Conservation (phyloP, 1,284 basidiomycete species). For the Rhodofomes roseus region DNA sequence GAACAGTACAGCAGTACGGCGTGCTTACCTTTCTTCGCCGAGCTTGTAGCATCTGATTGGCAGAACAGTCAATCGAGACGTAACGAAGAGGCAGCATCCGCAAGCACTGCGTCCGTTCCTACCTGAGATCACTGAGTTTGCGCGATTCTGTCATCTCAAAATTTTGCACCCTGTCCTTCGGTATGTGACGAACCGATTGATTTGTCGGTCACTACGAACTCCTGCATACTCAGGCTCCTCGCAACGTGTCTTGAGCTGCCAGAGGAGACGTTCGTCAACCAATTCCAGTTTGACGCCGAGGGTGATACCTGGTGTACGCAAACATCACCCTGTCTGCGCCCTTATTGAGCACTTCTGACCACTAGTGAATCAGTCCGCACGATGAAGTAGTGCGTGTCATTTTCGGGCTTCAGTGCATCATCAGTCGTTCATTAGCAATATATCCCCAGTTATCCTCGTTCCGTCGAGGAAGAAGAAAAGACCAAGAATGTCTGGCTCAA, state of each 20-base stretch:
- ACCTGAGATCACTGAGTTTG: slow-evolving; percentile 53
- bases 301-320: slow-evolving; percentile 27
- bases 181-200: too few relatives aligned
- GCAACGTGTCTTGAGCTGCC: slow-evolving; percentile 31
- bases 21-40: too few relatives aligned
- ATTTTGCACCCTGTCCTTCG: slow-evolving; percentile 50
- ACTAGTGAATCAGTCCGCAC: slow-evolving; percentile 23
- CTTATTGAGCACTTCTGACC: not conserved
- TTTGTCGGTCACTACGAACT: too few relatives aligned
- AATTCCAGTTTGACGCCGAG: slow-evolving; percentile 24
- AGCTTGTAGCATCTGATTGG: too few relatives aligned
- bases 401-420: too few relatives aligned
- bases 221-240: slow-evolving; percentile 50
- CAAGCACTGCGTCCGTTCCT: slow-evolving; percentile 48
- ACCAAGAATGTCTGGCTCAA: slow-evolving; percentile 58
- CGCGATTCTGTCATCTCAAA: slow-evolving; percentile 46
- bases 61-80: slow-evolving; percentile 43
- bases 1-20: slow-evolving; percentile 58
- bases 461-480: slow-evolving; percentile 45
- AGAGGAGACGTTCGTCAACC: slow-evolving; percentile 29
- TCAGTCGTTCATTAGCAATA: not conserved
- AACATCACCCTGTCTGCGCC: too few relatives aligned
- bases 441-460: slow-evolving; percentile 27
- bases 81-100: slow-evolving; percentile 44
- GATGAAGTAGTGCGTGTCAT: slow-evolving; percentile 36